phyloP scores from a whole-genome alignment of 2,329 filamentous ascomycete genomes.

The Curvularia lunata region DNA sequence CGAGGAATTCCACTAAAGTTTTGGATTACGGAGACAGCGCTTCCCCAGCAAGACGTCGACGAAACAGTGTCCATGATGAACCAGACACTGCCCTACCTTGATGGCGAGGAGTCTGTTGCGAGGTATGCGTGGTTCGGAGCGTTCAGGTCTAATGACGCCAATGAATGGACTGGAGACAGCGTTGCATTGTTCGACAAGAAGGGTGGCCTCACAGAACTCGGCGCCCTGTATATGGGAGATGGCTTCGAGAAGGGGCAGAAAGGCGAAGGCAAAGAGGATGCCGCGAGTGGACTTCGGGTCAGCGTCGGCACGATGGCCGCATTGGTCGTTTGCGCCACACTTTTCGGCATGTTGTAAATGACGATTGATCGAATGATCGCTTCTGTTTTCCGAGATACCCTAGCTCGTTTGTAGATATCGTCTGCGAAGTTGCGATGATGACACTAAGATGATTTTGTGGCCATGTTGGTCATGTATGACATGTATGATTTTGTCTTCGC shows the following conservation, averaged over 20 bases:
- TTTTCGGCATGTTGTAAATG: slow-evolving; percentile 8
- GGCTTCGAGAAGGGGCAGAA: slow-evolving; percentile 42
- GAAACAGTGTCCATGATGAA: slow-evolving; percentile 74
- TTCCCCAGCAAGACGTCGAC: slow-evolving; percentile 61
- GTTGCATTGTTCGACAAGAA: slow-evolving; percentile 44
- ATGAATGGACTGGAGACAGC: slow-evolving; percentile 46
- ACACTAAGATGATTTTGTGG: background rate
- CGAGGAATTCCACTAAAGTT: slow-evolving; percentile 55
- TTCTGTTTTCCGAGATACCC: slow-evolving; percentile 11
- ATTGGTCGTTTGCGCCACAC: slow-evolving; percentile 6
- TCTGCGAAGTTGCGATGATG: background rate
- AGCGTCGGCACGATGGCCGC: slow-evolving; percentile 21
- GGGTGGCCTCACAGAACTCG: slow-evolving; percentile 42
- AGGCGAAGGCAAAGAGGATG: slow-evolving; percentile 32
- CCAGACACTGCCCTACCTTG: slow-evolving; percentile 70
- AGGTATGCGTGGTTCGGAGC: slow-evolving; percentile 47
- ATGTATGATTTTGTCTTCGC: background rate
- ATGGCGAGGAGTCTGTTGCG: slow-evolving; percentile 60
- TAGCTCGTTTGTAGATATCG: slow-evolving; percentile 4
- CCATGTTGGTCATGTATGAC: background rate
- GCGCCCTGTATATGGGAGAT: slow-evolving; percentile 43
- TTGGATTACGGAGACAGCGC: slow-evolving; percentile 82
- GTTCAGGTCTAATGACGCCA: slow-evolving; percentile 42
- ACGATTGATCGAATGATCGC: background rate
- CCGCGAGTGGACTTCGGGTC: slow-evolving; percentile 15